Evolutionary conservation across 495 filamentous ascomycete genomes (phyloP).

Genomic region (Daldinia vernicosa): DNA sequence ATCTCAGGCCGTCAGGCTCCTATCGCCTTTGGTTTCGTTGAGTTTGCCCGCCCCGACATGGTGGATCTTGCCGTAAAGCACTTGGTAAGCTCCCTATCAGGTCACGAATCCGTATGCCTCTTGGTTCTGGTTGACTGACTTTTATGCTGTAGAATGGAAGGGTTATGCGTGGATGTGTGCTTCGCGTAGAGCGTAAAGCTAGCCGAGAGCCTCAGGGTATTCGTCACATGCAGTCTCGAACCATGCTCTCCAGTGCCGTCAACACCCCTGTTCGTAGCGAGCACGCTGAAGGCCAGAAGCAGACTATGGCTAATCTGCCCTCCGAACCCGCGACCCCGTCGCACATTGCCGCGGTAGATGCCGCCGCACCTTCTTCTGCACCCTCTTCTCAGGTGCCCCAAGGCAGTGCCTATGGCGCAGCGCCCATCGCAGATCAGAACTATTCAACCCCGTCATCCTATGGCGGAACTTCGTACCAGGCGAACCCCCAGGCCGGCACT

Average conservation of each 20-base stretch:
- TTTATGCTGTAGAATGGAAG: constrained; percentile 16
- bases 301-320: not conserved
- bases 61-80: constrained; percentile 52
- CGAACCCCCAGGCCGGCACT: not conserved
- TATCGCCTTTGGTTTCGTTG: constrained; percentile 64
- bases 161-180: not conserved
- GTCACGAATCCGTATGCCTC: constrained; percentile 1
- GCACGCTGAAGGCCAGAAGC: not conserved
- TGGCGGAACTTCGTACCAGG: not conserved
- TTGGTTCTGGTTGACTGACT: constrained; percentile 6
- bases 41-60: constrained; percentile 51
- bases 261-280: not conserved
- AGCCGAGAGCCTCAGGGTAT: constrained; percentile 16
- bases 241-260: not conserved
- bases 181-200: constrained; percentile 37
- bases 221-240: not conserved
- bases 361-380: not conserved
- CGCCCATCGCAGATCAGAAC: constrained; percentile 3
- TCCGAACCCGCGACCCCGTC: constrained; percentile 16
- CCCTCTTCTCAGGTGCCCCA: not conserved
- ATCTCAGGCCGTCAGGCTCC: constrained; percentile 36
- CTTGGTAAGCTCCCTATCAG: constrained; percentile 31
- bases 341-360: not conserved
- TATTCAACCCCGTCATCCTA: constrained; percentile 5
- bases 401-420: not conserved